Percentiles rank a stretch among this genome's conserved stretches.
phyloP scores from a whole-genome alignment of 169 alveolate species.

The Plasmodium coatneyi region DNA sequence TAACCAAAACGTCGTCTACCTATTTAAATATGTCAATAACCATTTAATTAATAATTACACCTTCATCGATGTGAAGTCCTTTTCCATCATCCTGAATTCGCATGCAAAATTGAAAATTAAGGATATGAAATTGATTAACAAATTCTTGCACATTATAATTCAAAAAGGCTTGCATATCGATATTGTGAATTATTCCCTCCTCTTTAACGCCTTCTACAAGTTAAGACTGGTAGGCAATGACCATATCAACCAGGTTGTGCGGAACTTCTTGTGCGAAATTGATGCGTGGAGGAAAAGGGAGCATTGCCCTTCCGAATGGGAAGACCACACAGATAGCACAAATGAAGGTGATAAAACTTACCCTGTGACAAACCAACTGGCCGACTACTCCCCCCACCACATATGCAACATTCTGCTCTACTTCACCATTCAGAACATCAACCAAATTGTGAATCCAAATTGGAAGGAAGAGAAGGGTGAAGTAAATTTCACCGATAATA shows the following conservation, averaged over 20 bases:
- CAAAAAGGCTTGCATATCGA: constrained; percentile 40
- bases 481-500: not conserved
- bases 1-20: constrained; percentile 51
- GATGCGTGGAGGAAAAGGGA: constrained; percentile 4
- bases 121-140: constrained; percentile 71
- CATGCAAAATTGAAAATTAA: constrained; percentile 75
- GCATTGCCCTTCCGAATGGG: not conserved
- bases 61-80: constrained; percentile 64
- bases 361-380: not conserved
- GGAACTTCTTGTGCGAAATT: constrained; percentile 25
- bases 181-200: constrained; percentile 53
- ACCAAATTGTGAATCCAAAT: not conserved
- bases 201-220: constrained; percentile 65
- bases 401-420: constrained; percentile 69
- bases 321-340: not conserved
- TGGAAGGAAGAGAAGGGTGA: not conserved
- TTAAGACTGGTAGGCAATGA: constrained; percentile 32
- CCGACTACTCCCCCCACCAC: constrained; percentile 43
- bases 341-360: not conserved
- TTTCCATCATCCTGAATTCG: constrained; percentile 45
- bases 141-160: constrained; percentile 51
- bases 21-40: constrained; percentile 59
- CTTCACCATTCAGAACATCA: constrained; percentile 40
- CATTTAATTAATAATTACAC: constrained; percentile 66
- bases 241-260: constrained; percentile 1